phyloP scores from a whole-genome alignment of 345 rosid genomes.

The Dovyalis caffra region DNA sequence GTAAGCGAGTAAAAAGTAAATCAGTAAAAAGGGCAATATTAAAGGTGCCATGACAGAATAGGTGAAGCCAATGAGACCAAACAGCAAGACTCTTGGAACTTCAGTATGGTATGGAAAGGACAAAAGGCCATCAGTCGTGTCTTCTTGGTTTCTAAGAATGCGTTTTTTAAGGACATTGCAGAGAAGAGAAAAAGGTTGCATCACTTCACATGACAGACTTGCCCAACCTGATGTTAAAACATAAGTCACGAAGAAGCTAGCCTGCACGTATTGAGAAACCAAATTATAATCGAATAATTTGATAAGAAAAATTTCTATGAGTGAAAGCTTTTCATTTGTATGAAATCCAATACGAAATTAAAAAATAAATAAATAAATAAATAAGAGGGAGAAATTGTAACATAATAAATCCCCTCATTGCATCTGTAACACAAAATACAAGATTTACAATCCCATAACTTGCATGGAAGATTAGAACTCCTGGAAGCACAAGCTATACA shows the following conservation, averaged over 20 bases:
- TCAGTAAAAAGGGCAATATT: constrained; percentile 69
- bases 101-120: constrained; percentile 88
- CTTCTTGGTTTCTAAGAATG: constrained; percentile 42
- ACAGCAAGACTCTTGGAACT: constrained; percentile 72
- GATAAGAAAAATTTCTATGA: too few relatives aligned
- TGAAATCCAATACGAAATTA: not conserved
- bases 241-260: constrained; percentile 88
- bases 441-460: not conserved
- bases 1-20: constrained; percentile 68
- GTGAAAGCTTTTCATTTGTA: not conserved
- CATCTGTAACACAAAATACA: not conserved
- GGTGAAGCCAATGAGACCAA: constrained; percentile 84
- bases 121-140: constrained; percentile 38
- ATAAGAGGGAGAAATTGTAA: too few relatives aligned
- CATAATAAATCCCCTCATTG: too few relatives aligned
- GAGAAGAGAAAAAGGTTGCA: constrained; percentile 63
- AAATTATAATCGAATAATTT: not conserved
- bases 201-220: constrained; percentile 66
- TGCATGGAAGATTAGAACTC: not conserved
- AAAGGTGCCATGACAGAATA: constrained; percentile 82
- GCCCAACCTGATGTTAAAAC: constrained; percentile 91
- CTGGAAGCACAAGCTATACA: not conserved
- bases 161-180: constrained; percentile 47
- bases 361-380: not conserved
- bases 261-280: constrained; percentile 48